These are phyloP conservation scores for Diaporthe sp. DNA, from an alignment of 2,329 filamentous ascomycete genomes.

Conservation along the genomic window DNA sequence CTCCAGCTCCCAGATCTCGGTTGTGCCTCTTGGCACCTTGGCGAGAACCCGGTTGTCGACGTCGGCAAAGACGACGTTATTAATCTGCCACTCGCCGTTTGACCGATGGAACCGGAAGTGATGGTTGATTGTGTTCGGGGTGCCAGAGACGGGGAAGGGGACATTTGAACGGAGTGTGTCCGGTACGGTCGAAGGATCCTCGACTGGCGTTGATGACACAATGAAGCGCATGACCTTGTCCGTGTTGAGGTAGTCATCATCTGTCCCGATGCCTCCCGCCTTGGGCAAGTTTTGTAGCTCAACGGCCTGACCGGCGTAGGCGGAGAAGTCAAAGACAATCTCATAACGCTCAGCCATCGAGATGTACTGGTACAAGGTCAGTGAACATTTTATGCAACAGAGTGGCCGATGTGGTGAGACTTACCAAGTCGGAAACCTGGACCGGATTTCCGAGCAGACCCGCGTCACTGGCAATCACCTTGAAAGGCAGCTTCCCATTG, in stretches of 20 bases:
- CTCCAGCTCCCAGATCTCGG: constrained; percentile 63
- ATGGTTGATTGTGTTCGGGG: constrained; percentile 55
- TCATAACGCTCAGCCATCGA: constrained; percentile 72
- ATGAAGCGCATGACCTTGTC: constrained; percentile 67
- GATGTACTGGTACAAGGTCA: constrained; percentile 48
- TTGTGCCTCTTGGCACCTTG: constrained; percentile 59
- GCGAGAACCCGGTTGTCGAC: constrained; percentile 63
- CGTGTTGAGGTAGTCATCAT: constrained; percentile 64
- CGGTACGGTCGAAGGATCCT: constrained; percentile 52
- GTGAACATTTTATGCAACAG: too few species aligned
- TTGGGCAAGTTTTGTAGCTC: constrained; percentile 51
- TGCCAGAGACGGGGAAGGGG: constrained; percentile 51
- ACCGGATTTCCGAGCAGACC: constrained; percentile 64
- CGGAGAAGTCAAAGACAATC: constrained; percentile 68
- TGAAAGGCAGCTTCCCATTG: constrained; percentile 57
- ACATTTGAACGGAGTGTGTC: constrained; percentile 51
- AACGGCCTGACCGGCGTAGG: constrained; percentile 62
- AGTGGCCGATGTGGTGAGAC: background rate
- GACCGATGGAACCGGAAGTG: constrained; percentile 60
- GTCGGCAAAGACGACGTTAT: constrained; percentile 62
- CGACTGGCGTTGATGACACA: constrained; percentile 52
- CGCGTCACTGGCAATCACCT: constrained; percentile 67
- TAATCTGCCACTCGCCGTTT: constrained; percentile 64
- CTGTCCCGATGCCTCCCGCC: constrained; percentile 55
- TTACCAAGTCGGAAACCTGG: constrained; percentile 52